These are phyloP conservation scores for Trichosporon sp. DNA, from an alignment of 1,284 basidiomycete species.

Conservation along the genomic window DNA sequence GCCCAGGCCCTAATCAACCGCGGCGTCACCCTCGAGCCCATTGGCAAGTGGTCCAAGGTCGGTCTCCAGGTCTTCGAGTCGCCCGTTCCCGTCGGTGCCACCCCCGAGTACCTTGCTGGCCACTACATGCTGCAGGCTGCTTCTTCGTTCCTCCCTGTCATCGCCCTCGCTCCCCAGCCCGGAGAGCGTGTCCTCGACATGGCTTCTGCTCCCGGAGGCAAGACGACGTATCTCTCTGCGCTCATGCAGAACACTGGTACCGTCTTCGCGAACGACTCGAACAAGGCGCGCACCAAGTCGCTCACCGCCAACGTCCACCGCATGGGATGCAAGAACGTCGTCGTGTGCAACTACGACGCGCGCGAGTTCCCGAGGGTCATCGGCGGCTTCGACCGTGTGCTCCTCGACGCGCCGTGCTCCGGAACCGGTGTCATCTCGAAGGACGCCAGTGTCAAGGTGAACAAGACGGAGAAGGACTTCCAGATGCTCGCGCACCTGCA, in stretches of 20 bases:
- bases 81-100: slow-evolving; percentile 91
- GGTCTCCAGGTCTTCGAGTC: slow-evolving; percentile 98
- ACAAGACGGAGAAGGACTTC: slow-evolving; percentile 97
- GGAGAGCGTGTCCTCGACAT: slow-evolving; percentile 95
- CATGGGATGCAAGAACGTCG: slow-evolving; percentile 96
- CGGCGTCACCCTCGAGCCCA: slow-evolving; percentile 94
- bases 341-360: slow-evolving; percentile 96
- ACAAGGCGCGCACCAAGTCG: slow-evolving; percentile 93
- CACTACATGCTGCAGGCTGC: slow-evolving; percentile 99
- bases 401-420: slow-evolving; percentile 96
- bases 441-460: slow-evolving; percentile 95
- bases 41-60: slow-evolving; percentile 98
- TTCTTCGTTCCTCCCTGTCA: slow-evolving; percentile 98
- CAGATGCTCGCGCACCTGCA: slow-evolving; percentile 92
- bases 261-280: slow-evolving; percentile 97
- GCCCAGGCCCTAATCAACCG: slow-evolving; percentile 94
- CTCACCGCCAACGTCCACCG: slow-evolving; percentile 95
- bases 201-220: slow-evolving; percentile 98
- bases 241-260: slow-evolving; percentile 96
- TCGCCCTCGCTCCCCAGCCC: slow-evolving; percentile 89
- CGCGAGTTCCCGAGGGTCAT: slow-evolving; percentile 99
- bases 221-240: slow-evolving; percentile 94
- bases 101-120: slow-evolving; percentile 97
- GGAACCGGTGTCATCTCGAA: slow-evolving; percentile 99
- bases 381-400: slow-evolving; percentile 94